Conservation (phyloP, 345 rosid genomes). For the Aquilaria yunnanensis region DNA sequence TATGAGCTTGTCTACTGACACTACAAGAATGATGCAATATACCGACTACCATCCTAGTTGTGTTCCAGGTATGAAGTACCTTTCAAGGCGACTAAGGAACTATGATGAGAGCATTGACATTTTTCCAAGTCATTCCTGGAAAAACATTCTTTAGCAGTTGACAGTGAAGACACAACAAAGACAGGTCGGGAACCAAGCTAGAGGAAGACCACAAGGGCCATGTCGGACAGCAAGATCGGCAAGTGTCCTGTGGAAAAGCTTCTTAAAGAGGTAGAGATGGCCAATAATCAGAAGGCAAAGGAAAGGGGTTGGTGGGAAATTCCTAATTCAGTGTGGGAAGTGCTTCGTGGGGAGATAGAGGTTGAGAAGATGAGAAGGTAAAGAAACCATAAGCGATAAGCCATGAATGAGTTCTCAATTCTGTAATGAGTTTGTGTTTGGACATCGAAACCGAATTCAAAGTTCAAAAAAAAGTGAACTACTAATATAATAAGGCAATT, state of each 20-base stretch:
- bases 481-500: too few relatives aligned
- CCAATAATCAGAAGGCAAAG: constrained; percentile 36
- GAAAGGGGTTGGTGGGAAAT: constrained; percentile 41
- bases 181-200: constrained; percentile 26
- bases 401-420: too few relatives aligned
- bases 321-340: constrained; percentile 17
- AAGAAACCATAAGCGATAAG: constrained; percentile 9
- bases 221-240: constrained; percentile 12
- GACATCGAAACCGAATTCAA: too few relatives aligned
- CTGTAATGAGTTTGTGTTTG: too few relatives aligned
- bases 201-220: constrained; percentile 28
- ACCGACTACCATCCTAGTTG: too few relatives aligned
- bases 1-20: too few relatives aligned
- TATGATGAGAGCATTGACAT: too few relatives aligned
- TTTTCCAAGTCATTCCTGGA: constrained; percentile 19
- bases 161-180: constrained; percentile 31
- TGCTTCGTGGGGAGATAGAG: constrained; percentile 17
- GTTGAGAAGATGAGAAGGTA: constrained; percentile 15
- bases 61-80: too few relatives aligned
- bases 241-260: constrained; percentile 31
- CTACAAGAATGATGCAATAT: too few relatives aligned
- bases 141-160: constrained; percentile 31
- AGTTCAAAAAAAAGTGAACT: too few relatives aligned
- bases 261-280: constrained; percentile 39
- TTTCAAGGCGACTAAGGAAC: too few relatives aligned